Base-by-base conservation (phyloP, 345 rosid species). In the Eucalyptus erythrocorys region DNA sequence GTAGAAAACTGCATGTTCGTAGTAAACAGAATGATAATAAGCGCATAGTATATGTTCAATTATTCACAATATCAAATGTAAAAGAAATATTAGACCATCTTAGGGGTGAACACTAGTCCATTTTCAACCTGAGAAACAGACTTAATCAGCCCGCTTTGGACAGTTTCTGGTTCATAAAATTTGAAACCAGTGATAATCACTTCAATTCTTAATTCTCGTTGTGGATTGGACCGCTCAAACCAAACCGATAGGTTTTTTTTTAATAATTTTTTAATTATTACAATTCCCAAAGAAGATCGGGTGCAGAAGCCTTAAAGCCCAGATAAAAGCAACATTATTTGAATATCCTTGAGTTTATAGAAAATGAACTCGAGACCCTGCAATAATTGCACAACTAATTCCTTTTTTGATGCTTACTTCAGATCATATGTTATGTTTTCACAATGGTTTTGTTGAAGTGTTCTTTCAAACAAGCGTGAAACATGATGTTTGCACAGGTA, bases 171-270 rank as follows among this genome's bases (percentile, higher is more conserved):
- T 59, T 27, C 32, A 30, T 59, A 59, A 59, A 59, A 59, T 59
- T 59, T 59, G 68, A 27, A 59, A 59, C 4, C 7, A 2, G 15
- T 27, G 32, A 59, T 59, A 0, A 59, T 59, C 4, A 3, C 32
- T 6, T 30, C n/a, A 1, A 12, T 59, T 59, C 16, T 16, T 32
- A 13, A 30, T 27, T 59, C 15, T 27, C 0, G 7, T 0, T 59
- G 0, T 3, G 32, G 16, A 59, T 27, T 12, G 64, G 30, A 57
- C 13, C 15, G 2, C 8, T 30, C 32, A 30, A 13, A 59, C 68
- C 2, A 26, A 11, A 59, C 32, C 15, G 15, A 12, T 59, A 59
- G 11, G 10, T 57, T 26, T 11, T 5, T 12, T 49, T 4, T 6
- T 5, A 15, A 0, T 19, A 22, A 22, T 4, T 59, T 59, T 59